These are phyloP conservation scores for Puya raimondii DNA, from an alignment of 176 grass and related monocot species.

Conservation along the genomic window DNA sequence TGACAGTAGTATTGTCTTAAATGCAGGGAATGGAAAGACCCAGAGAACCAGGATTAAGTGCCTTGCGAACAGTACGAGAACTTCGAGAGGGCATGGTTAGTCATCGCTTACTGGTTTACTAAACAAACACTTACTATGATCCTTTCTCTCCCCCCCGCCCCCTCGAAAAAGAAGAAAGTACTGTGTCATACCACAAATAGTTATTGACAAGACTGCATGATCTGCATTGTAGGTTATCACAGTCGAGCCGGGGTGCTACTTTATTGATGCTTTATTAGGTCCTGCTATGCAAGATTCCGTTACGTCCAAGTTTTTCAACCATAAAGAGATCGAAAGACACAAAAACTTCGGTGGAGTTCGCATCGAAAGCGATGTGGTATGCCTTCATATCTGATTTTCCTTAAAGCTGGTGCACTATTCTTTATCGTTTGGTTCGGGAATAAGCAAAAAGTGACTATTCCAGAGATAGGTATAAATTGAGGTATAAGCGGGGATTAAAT, in stretches of 20 bases:
- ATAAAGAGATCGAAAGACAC: conserved; percentile 50
- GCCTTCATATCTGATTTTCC: conserved; percentile 10
- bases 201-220: conserved; percentile 10
- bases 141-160: too few relatives aligned
- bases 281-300: conserved; percentile 42
- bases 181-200: too few relatives aligned
- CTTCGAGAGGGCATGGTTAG: conserved; percentile 89
- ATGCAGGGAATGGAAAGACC: conserved; percentile 79
- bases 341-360: conserved; percentile 85
- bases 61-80: conserved; percentile 61
- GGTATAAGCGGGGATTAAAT: too few relatives aligned
- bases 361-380: conserved; percentile 97
- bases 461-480: too few relatives aligned
- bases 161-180: too few relatives aligned
- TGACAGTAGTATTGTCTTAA: conserved; percentile 3
- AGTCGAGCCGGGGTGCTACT: conserved; percentile 93
- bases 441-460: too few relatives aligned
- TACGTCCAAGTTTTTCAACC: conserved; percentile 68
- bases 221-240: conserved; percentile 76
- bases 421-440: too few relatives aligned
- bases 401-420: neutral
- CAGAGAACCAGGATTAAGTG: conserved; percentile 67
- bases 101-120: conserved; percentile 12
- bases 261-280: conserved; percentile 65
- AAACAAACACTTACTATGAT: neutral